phyloP scores from a whole-genome alignment of 2,329 filamentous ascomycete genomes.

The Paecilomyces formosus region DNA sequence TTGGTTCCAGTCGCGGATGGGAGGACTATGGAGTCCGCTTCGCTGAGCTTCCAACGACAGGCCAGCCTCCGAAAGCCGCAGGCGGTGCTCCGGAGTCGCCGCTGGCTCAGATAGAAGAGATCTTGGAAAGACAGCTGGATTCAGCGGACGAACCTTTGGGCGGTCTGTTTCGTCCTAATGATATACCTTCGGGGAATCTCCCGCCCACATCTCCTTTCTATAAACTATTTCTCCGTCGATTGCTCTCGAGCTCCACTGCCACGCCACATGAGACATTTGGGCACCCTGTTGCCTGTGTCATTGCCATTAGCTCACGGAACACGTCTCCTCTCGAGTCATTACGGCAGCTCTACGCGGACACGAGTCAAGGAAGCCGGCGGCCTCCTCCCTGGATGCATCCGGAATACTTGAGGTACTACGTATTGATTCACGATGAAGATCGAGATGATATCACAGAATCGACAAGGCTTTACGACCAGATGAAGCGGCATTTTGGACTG shows the following conservation, averaged over 20 bases:
- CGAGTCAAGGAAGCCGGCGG: slow-evolving; percentile 65
- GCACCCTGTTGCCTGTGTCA: slow-evolving; percentile 88
- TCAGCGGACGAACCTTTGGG: slow-evolving; percentile 57
- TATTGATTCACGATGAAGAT: slow-evolving; percentile 94
- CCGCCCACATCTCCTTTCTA: slow-evolving; percentile 67
- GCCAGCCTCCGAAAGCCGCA: slow-evolving; percentile 24
- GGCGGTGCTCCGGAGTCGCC: slow-evolving; percentile 30
- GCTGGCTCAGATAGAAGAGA: slow-evolving; percentile 62
- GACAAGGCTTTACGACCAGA: slow-evolving; percentile 87
- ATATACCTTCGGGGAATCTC: slow-evolving; percentile 17
- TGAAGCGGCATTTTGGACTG: slow-evolving; percentile 96
- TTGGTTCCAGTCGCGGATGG: slow-evolving; percentile 71
- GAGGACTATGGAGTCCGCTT: slow-evolving; percentile 91
- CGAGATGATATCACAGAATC: slow-evolving; percentile 86
- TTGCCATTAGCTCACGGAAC: slow-evolving; percentile 89
- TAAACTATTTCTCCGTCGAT: slow-evolving; percentile 70
- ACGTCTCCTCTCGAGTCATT: slow-evolving; percentile 78
- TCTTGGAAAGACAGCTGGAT: slow-evolving; percentile 71
- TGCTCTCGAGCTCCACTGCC: slow-evolving; percentile 72
- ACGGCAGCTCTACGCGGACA: slow-evolving; percentile 73
- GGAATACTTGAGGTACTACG: slow-evolving; percentile 92
- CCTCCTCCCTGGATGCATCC: slow-evolving; percentile 82
- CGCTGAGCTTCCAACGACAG: slow-evolving; percentile 55
- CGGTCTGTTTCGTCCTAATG: slow-evolving; percentile 19
- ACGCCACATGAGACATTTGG: slow-evolving; percentile 86